phyloP scores from a whole-genome alignment of 2,329 filamentous ascomycete genomes.

The Curvularia verruculosa region DNA sequence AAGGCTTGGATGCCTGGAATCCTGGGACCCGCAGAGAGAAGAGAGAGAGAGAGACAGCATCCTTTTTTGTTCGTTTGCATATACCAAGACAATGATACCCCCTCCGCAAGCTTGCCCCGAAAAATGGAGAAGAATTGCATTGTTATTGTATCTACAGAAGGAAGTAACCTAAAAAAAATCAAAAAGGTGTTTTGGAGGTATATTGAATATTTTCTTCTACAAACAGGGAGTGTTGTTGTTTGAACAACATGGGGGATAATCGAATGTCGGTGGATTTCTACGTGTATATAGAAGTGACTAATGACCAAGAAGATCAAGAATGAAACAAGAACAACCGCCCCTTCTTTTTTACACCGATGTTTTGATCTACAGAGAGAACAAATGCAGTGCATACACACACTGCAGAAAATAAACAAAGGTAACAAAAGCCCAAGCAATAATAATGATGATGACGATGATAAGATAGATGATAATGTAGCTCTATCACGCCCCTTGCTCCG shows the following conservation, averaged over 20 bases:
- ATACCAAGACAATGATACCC: constrained; percentile 12
- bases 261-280: too few species aligned
- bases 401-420: too few species aligned
- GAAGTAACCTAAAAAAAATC: neutral
- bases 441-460: too few species aligned
- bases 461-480: neutral
- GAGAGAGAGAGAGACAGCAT: neutral
- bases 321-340: too few species aligned
- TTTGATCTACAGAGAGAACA: too few species aligned
- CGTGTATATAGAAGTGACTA: too few species aligned
- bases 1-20: neutral
- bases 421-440: too few species aligned
- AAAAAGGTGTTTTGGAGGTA: neutral
- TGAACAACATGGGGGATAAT: too few species aligned
- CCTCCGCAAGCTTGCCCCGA: constrained; percentile 1
- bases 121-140: neutral
- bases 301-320: neutral
- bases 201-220: too few species aligned
- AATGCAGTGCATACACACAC: too few species aligned
- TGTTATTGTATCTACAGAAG: neutral
- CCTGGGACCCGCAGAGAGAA: neutral
- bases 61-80: constrained; percentile 6
- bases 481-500: neutral
- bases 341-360: too few species aligned
- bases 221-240: neutral